These are phyloP conservation scores for Daldinia loculata DNA, from an alignment of 495 filamentous ascomycete genomes.

Conservation along the genomic window DNA sequence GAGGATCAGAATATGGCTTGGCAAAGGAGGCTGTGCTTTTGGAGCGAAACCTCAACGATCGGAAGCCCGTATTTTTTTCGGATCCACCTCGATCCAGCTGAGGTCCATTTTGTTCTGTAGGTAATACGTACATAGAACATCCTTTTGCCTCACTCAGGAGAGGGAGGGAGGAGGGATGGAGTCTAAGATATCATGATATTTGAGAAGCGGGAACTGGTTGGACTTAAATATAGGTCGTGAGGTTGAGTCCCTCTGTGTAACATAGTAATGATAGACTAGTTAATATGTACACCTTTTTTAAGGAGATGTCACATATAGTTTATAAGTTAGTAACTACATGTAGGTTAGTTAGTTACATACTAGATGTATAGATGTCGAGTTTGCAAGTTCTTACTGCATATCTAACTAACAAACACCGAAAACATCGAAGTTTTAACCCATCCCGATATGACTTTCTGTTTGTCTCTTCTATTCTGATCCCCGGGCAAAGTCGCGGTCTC, in stretches of 20 bases:
- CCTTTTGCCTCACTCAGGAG: slow-evolving; percentile 2
- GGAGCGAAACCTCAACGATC: not conserved
- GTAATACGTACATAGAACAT: not conserved
- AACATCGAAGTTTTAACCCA: not conserved
- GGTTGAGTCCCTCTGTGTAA: slow-evolving; percentile 15
- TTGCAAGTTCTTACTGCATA: not conserved
- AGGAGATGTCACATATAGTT: slow-evolving; percentile 20
- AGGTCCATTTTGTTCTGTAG: not conserved
- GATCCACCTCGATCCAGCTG: slow-evolving; percentile 1
- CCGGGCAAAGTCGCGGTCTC: no score
- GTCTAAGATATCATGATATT: not conserved
- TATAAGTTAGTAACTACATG: no score
- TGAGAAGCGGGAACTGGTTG: slow-evolving; percentile 4
- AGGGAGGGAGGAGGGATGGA: not conserved
- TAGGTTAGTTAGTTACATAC: no score
- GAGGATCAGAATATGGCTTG: slow-evolving; percentile 15
- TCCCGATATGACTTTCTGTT: not conserved
- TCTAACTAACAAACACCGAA: not conserved
- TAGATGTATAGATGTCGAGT: not conserved
- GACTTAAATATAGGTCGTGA: slow-evolving; percentile 6
- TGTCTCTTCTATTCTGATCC: not conserved
- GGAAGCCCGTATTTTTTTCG: not conserved
- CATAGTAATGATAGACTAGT: not conserved
- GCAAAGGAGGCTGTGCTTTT: slow-evolving; percentile 39
- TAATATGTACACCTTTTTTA: not conserved